phyloP scores from a whole-genome alignment of 2,329 filamentous ascomycete genomes.

The Ceratocystis destructans region DNA sequence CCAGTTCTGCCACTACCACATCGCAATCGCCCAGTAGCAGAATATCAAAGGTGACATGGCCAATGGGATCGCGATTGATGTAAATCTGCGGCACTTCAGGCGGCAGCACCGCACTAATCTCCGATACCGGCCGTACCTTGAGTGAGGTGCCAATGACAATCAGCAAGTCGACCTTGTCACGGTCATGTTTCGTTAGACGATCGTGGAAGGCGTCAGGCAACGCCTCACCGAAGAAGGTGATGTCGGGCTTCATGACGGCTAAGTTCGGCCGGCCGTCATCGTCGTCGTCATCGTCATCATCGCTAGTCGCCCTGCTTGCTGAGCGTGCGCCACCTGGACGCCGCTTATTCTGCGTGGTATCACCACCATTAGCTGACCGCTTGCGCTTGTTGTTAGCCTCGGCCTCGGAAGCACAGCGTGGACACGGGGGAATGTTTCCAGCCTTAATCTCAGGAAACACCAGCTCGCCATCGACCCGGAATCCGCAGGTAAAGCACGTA shows the following conservation, averaged over 20 bases:
- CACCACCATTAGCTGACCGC: conserved; percentile 27
- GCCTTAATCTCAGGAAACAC: conserved; percentile 70
- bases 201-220: conserved; percentile 72
- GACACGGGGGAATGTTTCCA: conserved; percentile 64
- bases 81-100: conserved; percentile 78
- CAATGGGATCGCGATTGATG: conserved; percentile 70
- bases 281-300: conserved; percentile 22
- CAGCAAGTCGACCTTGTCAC: conserved; percentile 68
- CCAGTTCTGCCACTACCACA: conserved; percentile 74
- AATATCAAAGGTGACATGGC: conserved; percentile 89
- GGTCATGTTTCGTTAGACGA: conserved; percentile 69
- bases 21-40: conserved; percentile 94
- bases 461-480: conserved; percentile 57
- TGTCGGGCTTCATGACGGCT: conserved; percentile 91
- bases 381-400: conserved; percentile 28
- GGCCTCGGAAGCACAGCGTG: conserved; percentile 42
- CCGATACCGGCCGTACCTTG: conserved; percentile 88
- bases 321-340: conserved; percentile 2
- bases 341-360: conserved; percentile 23
- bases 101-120: conserved; percentile 71
- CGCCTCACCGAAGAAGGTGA: conserved; percentile 91
- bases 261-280: conserved; percentile 43
- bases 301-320: conserved; percentile 27
- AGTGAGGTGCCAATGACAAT: conserved; percentile 93
- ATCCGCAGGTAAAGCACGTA: conserved; percentile 68